A percentile compares a stretch with the other conserved stretches of the same genome.
Evolutionary conservation across 305 asterid species (phyloP).

Genomic region (Petunia hybrid): DNA sequence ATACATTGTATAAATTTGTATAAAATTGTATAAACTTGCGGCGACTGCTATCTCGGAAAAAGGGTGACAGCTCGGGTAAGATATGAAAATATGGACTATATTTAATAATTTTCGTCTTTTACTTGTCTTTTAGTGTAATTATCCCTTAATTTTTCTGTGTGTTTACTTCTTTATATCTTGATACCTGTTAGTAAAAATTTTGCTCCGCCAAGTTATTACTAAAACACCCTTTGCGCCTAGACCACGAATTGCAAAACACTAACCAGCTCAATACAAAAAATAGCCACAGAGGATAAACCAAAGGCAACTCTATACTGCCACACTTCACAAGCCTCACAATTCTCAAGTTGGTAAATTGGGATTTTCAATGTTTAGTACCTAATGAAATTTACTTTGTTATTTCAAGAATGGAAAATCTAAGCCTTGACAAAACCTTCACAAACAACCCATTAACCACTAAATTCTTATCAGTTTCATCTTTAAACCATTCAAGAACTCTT

Average conservation of each 20-base stretch:
- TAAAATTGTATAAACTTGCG: no score
- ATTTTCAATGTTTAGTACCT: constrained; percentile 35
- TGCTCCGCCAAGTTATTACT: no score
- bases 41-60: no score
- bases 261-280: background rate
- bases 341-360: background rate
- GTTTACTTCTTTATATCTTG: no score
- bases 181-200: no score
- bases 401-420: constrained; percentile 61
- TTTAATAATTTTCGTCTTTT: no score
- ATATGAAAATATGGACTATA: no score
- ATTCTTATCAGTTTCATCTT: constrained; percentile 48
- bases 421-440: constrained; percentile 52
- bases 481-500: constrained; percentile 39
- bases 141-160: no score
- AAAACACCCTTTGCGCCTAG: background rate
- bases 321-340: background rate
- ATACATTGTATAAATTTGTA: no score
- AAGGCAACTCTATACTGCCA: constrained; percentile 28
- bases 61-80: no score
- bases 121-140: no score
- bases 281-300: constrained; percentile 4
- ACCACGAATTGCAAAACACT: background rate
- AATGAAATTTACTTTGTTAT: constrained; percentile 43
- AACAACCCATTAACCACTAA: constrained; percentile 39